phyloP scores from a whole-genome alignment of 192 early-diverging fungal species.

The Coemansia sp. region DNA sequence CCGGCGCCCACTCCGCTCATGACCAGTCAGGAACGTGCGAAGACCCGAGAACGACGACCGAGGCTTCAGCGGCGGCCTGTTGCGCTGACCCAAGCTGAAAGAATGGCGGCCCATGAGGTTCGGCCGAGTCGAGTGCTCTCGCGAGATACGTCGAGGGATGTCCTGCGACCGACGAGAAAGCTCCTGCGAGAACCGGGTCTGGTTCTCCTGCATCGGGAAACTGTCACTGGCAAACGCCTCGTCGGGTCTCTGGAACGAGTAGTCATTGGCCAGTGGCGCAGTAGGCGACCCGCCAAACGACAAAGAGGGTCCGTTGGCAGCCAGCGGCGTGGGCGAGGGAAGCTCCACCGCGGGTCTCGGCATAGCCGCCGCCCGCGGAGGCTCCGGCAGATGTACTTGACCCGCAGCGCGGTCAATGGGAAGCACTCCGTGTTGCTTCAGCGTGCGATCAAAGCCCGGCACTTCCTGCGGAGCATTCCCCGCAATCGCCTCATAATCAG shows the following conservation, averaged over 20 bases:
- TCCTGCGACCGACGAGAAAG: conserved; percentile 35
- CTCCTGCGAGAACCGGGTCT: conserved; percentile 25
- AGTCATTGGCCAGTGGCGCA: conserved; percentile 18
- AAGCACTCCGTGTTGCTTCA: conserved; percentile 34
- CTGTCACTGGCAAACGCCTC: conserved; percentile 45
- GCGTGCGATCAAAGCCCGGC: conserved; percentile 31
- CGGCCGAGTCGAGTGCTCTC: conserved; percentile 14
- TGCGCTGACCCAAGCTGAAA: conserved; percentile 29
- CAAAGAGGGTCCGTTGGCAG: conserved; percentile 15
- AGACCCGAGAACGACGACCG: conserved; percentile 45
- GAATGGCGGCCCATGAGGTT: conserved; percentile 30
- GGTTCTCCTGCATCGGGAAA: conserved; percentile 54
- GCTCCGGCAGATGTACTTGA: background rate
- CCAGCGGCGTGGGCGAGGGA: conserved; percentile 11
- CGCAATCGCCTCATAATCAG: conserved; percentile 25
- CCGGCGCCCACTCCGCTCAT: conserved; percentile 5
- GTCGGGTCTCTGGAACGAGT: conserved; percentile 51
- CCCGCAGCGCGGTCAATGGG: conserved; percentile 22
- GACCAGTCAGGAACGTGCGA: conserved; percentile 28
- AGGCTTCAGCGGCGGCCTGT: conserved; percentile 16
- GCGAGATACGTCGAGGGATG: conserved; percentile 6
- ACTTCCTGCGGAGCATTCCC: conserved; percentile 47
- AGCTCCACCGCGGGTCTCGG: background rate
- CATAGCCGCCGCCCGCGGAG: background rate
- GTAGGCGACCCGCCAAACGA: conserved; percentile 24